Base-by-base conservation (phyloP, 192 early-diverging fungal genomes). In the Coemansia sp. region DNA sequence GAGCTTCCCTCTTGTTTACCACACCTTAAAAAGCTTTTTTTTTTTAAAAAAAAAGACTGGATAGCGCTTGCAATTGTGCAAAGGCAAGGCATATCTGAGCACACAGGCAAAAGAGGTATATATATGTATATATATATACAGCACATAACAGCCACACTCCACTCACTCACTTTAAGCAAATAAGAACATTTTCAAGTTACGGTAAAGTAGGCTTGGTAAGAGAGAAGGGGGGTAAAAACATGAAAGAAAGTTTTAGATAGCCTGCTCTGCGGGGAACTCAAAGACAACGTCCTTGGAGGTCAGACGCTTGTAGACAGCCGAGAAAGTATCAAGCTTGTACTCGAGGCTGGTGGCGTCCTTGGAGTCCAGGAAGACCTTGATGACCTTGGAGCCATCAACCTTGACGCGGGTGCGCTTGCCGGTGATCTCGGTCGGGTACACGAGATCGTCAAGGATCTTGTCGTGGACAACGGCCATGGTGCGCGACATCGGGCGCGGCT, bases 271-370 rank as follows among this genome's bases (percentile, higher is more conserved):
- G 65, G 87, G 91, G 92, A 99, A 99, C 87, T 97, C 94, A 79
- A 99, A 99, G 67, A 91, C 89, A 77, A 99, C 95, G 63, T 99
- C 93, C 90, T 99, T 99, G 82, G 94, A 93, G 67, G 97, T 97
- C 63, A 97, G 84, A 75, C 90, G 91, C 86, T 90, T 89, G 94
- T 96, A 96, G 61, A 95, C 91, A 61, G 94, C 85, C 66, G 92
- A 89, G 89, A 97, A 99, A 65, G 95, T 96, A 84, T 95, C 92
- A 35, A 99, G 90, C 91, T 97, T 97, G 93, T 97, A 97, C 85
- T 97, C 94, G 57, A 97, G 84, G 64, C 90, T 90, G 81, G 95
- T 99, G 67, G 93, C 89, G 81, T 99, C 97, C 92, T 99, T 99
- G 70, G 86, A 90, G 88, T 97, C 95, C 74, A 99, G 88, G 88